Percentiles rank a stretch among this genome's conserved stretches.
phyloP scores from a whole-genome alignment of 192 early-diverging fungal species.

The Entomortierella lignicola region DNA sequence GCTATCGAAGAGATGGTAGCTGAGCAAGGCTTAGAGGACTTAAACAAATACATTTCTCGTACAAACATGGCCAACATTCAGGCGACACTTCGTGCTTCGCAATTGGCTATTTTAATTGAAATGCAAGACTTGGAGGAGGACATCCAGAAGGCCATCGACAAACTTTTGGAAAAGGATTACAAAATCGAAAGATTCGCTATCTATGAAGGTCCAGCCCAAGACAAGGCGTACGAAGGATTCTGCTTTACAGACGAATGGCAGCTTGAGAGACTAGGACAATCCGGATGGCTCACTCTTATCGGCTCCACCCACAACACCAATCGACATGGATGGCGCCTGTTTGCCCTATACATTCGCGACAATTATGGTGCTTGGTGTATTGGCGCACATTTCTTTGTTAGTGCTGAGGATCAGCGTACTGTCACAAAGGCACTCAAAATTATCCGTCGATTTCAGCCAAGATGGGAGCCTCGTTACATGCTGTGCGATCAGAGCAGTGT shows the following conservation, averaged over 20 bases:
- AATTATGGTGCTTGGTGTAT: neutral
- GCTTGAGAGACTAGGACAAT: neutral
- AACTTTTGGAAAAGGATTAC: neutral
- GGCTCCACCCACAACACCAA: neutral
- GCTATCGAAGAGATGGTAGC: neutral
- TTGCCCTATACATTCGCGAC: neutral
- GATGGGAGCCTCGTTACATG: neutral
- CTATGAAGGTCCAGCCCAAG: neutral
- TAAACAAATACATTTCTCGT: neutral
- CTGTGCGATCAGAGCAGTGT: neutral
- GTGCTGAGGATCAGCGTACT: neutral
- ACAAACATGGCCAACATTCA: neutral
- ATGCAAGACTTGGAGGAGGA: neutral
- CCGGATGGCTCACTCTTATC: neutral
- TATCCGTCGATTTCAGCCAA: neutral
- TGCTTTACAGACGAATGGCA: neutral
- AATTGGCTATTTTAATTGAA: neutral
- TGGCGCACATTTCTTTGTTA: neutral
- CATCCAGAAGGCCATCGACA: neutral
- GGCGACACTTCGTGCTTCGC: neutral
- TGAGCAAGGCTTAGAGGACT: neutral
- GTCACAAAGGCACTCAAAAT: neutral
- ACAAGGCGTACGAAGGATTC: neutral
- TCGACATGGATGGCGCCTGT: neutral
- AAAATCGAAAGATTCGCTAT: neutral